Base-by-base conservation (phyloP, 1,139 yeast species). In the Suhomyces ambrosiae region DNA sequence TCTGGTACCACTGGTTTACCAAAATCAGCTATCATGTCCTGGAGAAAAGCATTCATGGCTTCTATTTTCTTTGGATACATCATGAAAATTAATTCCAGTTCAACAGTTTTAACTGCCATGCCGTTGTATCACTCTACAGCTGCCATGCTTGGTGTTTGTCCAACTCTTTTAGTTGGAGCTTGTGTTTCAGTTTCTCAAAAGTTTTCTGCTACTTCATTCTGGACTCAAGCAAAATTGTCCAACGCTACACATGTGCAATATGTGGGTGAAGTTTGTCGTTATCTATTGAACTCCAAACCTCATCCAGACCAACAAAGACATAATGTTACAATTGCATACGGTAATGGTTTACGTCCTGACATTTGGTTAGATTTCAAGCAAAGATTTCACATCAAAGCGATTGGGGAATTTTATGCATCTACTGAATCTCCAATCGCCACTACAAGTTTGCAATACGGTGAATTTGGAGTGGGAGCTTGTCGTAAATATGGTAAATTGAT, bases 1-100 rank as follows among this genome's bases (percentile, higher is more conserved):
- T 86, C 95, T 0, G 98, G 98, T 30, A 90, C 97, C 7, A 88
- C 97, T 0, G 97, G 97, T 0, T 65, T 89, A 46, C 97, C 98
- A 10, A 92, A 92, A 61, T 87, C 97, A 4, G 97, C 96, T 4
- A 83, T 87, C 45, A 84, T 90, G 81, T 83, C 95, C 3, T 89
- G 97, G 96, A 74, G 88, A 51, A 90, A 89, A 61, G 76, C 85
- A 3, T 71, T 71, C 45, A 69, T 85, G 68, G 95, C 96, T 0
- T 70, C 88, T 1, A 63, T 74, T 7, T 57, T 86, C 27, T 88
- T 87, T 58, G 88, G 89, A 1, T 73, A 74, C 46, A 82, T 86
- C 37, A 77, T 86, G 71, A 75, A 80, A 45, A 70, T 88, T 48
- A 61, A 65, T n/a, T 46, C 60, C 3, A 55, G 64, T 3, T 80